Conservation (phyloP, 352 stramenopile genomes). For the Halophytophthora polymorphica region DNA sequence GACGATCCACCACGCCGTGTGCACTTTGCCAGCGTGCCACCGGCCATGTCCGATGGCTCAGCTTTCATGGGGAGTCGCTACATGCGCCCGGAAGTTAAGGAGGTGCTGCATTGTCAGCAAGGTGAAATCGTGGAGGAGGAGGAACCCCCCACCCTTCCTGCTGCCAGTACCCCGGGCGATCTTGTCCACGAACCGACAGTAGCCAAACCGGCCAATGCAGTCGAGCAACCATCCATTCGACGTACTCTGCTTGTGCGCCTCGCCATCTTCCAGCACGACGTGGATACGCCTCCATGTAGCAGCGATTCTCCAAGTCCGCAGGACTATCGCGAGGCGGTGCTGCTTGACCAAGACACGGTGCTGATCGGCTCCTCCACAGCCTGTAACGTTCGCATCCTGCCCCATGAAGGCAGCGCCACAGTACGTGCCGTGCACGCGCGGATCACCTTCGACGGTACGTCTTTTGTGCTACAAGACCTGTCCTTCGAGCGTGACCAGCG, state of each 20-base stretch:
- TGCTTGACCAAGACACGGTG: conserved; percentile 28
- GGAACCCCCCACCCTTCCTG: conserved; percentile 16
- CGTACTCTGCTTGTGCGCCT: conserved; percentile 14
- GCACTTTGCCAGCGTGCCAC: conserved; percentile 21
- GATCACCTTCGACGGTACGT: conserved; percentile 59
- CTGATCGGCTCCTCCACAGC: conserved; percentile 53
- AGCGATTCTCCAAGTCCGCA: conserved; percentile 3
- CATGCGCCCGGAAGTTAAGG: conserved; percentile 33
- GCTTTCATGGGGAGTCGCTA: conserved; percentile 48
- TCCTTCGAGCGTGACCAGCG: conserved; percentile 61
- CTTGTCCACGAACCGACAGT: too few relatives aligned
- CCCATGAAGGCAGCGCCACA: conserved; percentile 25
- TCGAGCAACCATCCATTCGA: neutral
- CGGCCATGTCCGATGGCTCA: conserved; percentile 29
- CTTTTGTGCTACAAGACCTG: conserved; percentile 70
- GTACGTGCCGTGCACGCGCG: conserved; percentile 55
- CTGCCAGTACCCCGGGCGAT: conserved; percentile 9
- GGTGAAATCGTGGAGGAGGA: conserved; percentile 23
- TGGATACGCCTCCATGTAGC: conserved; percentile 3
- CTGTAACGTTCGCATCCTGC: conserved; percentile 53
- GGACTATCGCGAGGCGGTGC: conserved; percentile 16
- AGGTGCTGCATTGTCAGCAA: conserved; percentile 13
- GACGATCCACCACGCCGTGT: conserved; percentile 13
- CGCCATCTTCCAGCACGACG: conserved; percentile 24
- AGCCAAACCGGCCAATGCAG: neutral